Evolutionary conservation across 192 early-diverging fungal genomes (phyloP).

Genomic region (Rhizophagus clarus): DNA sequence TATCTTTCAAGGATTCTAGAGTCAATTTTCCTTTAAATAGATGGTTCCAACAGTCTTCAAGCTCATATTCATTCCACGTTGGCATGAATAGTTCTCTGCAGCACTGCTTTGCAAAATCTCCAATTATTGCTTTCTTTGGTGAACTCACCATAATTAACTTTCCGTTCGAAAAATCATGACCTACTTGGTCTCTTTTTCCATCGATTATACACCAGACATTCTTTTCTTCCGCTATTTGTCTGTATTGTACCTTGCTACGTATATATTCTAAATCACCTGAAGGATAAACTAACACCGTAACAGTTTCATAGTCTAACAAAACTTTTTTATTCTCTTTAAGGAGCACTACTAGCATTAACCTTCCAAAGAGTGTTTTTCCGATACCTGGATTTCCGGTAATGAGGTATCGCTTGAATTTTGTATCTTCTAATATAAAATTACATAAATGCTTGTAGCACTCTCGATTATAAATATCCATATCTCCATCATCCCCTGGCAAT

Average conservation of each 20-base stretch:
- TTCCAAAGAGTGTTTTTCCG: not conserved
- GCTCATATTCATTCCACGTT: not conserved
- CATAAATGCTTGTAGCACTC: not conserved
- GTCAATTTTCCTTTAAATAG: not conserved
- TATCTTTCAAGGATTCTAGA: not conserved
- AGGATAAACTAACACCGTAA: not conserved
- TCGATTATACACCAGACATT: not conserved
- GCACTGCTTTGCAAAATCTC: not conserved
- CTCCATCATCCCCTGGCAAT: not conserved
- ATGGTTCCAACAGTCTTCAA: not conserved
- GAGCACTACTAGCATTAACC: not conserved
- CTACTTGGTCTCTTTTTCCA: not conserved
- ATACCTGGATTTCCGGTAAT: not conserved
- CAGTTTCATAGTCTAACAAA: not conserved
- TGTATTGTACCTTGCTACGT: not conserved
- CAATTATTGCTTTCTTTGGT: no score
- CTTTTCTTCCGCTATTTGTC: not conserved
- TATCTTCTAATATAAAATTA: not conserved
- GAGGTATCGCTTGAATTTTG: not conserved
- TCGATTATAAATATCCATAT: not conserved
- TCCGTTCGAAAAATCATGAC: not conserved
- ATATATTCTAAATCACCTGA: not conserved
- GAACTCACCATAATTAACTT: not conserved
- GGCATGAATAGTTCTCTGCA: not conserved
- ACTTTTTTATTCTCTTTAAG: not conserved